phyloP scores from a whole-genome alignment of 2,329 filamentous ascomycete species.

The Xylaria arbuscula region DNA sequence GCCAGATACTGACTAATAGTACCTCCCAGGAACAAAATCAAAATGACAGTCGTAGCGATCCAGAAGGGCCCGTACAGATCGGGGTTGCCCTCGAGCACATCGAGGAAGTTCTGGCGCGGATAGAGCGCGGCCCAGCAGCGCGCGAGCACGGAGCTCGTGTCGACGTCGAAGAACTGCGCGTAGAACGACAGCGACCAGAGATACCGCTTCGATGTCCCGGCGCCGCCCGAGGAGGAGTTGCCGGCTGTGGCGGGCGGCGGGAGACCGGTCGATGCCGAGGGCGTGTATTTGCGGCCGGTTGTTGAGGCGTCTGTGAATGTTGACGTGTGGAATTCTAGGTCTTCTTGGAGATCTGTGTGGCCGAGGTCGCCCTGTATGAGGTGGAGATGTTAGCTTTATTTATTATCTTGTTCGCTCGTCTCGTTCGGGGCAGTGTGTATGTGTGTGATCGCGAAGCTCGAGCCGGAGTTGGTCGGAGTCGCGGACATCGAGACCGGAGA shows the following conservation, averaged over 20 bases:
- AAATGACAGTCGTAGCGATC: conserved; percentile 97
- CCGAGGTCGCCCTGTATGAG: conserved; percentile 85
- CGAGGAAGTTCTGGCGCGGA: conserved; percentile 93
- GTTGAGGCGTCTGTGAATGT: conserved; percentile 75
- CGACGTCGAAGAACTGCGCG: conserved; percentile 98
- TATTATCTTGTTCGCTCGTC: not conserved
- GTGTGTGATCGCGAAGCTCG: not conserved
- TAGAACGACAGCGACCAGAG: conserved; percentile 96
- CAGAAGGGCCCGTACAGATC: conserved; percentile 97
- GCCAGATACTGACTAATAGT: conserved; percentile 93
- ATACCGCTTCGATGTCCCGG: conserved; percentile 75
- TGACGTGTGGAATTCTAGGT: conserved; percentile 98
- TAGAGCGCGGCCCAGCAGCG: conserved; percentile 91
- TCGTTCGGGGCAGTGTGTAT: not conserved
- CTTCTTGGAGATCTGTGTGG: conserved; percentile 97
- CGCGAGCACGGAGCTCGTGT: conserved; percentile 87
- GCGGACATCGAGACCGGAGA: not conserved
- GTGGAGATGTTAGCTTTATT: conserved; percentile 6
- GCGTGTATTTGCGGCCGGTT: conserved; percentile 63
- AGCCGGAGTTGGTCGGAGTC: not conserved
- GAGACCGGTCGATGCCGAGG: conserved; percentile 61
- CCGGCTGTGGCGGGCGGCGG: conserved; percentile 67
- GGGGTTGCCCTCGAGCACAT: conserved; percentile 95
- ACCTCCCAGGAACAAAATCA: conserved; percentile 94
- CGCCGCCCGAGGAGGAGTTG: conserved; percentile 47